Evolutionary conservation across 1,284 basidiomycete genomes (phyloP), one percentile per base, ranked within the genome.

Genomic region (Moniliophthora roreri): DNA sequence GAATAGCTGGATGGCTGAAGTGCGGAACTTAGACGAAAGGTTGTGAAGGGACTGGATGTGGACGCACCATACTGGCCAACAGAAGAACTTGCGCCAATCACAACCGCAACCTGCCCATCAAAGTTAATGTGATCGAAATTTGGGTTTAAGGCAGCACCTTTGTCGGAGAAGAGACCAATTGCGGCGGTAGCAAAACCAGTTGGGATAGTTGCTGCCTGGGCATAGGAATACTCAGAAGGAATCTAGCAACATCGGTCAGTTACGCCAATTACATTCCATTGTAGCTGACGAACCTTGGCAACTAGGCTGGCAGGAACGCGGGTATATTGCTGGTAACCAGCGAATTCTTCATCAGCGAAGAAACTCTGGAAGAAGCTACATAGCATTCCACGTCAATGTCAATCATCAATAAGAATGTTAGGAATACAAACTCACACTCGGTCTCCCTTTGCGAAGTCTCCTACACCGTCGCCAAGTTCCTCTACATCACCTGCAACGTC

Each of bases 401-500:
- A 42, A 20, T 13, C 40, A 46, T 18, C 23, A 2, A 46, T n/a
- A 15, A 15, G 21, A 39, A 54, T 56, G 45, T 8, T 18, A 3
- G 48, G n/a, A 36, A 63, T 61, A 48, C 63, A 41, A 10, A 24
- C 76, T 60, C 63, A 81, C 80, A 87, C 79, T 62, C 75, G 72
- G 62, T 87, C 82, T 1, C 85, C 84, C 32, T 77, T 73, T 45
- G 70, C 66, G 61, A 84, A 72, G 36, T 68, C 65, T 1, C 69
- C 68, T n/a, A 85, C 81, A 1, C 71, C 77, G 40, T 71, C 69
- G 5, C 84, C 84, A 36, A 86, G 63, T 46, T 72, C 69, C 21
- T 76, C 76, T 20, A 87, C 77, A 2, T 74, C 68, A 11, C 87
- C 86, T 23, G 78, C 75, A 44, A 75, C 77, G 60, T 89, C 86